phyloP scores from a whole-genome alignment of 2,329 filamentous ascomycete species.

The Aspergillus udagawae region DNA sequence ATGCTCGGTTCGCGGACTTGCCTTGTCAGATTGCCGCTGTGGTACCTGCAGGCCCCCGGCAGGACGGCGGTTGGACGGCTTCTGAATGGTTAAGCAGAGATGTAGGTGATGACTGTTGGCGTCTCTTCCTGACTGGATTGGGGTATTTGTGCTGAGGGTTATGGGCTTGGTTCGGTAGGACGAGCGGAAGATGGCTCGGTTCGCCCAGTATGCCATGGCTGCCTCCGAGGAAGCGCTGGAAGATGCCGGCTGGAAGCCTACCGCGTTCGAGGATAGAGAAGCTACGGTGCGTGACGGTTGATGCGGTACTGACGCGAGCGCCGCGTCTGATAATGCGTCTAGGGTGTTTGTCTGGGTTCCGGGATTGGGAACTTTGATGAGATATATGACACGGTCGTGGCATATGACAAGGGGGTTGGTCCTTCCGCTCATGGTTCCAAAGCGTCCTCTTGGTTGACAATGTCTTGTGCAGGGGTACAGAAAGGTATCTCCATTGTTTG shows the following conservation, averaged over 20 bases:
- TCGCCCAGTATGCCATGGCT: constrained; percentile 86
- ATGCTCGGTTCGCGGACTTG: constrained; percentile 63
- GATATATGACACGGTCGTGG: constrained; percentile 76
- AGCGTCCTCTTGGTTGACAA: not conserved
- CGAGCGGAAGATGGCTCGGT: constrained; percentile 78
- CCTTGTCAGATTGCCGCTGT: constrained; percentile 82
- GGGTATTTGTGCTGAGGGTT: not conserved
- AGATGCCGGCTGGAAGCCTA: constrained; percentile 74
- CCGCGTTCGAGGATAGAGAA: constrained; percentile 60
- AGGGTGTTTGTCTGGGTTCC: constrained; percentile 88
- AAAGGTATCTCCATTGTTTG: constrained; percentile 89
- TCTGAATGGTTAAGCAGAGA: constrained; percentile 43
- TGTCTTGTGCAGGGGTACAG: constrained; percentile 67
- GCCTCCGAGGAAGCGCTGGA: constrained; percentile 79
- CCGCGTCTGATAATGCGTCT: constrained; percentile 7
- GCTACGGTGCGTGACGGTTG: constrained; percentile 52
- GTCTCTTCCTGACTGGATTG: not conserved
- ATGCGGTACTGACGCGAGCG: not conserved
- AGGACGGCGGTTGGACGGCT: constrained; percentile 42
- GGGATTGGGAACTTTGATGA: constrained; percentile 94
- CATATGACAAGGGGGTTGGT: constrained; percentile 68
- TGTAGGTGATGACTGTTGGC: constrained; percentile 24
- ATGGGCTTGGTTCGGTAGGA: constrained; percentile 42
- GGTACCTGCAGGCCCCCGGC: constrained; percentile 59
- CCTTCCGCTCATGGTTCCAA: not conserved